Conservation (phyloP, 257 asterid genomes). For the Solanum medicagineum region DNA sequence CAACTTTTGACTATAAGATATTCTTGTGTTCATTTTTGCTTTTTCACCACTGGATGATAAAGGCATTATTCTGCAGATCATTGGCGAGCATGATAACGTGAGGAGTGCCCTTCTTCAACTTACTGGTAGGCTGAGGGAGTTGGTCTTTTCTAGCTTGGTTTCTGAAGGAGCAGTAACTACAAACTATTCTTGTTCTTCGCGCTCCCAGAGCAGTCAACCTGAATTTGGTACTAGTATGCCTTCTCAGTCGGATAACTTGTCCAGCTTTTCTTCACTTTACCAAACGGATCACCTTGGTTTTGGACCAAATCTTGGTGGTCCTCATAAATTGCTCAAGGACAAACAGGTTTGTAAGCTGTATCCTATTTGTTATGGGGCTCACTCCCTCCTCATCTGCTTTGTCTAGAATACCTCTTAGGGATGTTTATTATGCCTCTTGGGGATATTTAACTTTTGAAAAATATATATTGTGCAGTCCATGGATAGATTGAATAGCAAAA, state of each 20-base stretch:
- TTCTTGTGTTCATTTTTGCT: not conserved
- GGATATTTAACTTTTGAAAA: not conserved
- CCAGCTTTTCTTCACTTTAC: conserved; percentile 14
- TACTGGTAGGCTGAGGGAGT: conserved; percentile 44
- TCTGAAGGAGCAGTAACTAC: conserved; percentile 12
- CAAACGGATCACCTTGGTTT: conserved; percentile 24
- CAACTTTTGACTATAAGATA: not conserved
- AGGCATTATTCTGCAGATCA: conserved; percentile 21
- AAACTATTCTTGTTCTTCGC: not conserved
- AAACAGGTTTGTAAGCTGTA: conserved; percentile 11
- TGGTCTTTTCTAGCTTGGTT: conserved; percentile 16
- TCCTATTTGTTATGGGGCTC: not conserved
- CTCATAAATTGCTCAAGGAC: conserved; percentile 7
- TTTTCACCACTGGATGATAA: not conserved
- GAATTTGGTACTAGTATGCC: conserved; percentile 2
- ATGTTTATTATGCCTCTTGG: too few relatives aligned
- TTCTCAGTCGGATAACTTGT: conserved; percentile 5
- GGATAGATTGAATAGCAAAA: not conserved
- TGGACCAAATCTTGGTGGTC: conserved; percentile 11
- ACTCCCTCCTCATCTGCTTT: not conserved
- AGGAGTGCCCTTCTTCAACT: conserved; percentile 42
- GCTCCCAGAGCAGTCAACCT: conserved; percentile 8
- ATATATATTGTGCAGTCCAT: conserved; percentile 9
- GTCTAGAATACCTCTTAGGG: not conserved
- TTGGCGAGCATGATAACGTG: conserved; percentile 38